phyloP scores from a whole-genome alignment of 2,329 filamentous ascomycete species.

The Neonectria magnoliae region DNA sequence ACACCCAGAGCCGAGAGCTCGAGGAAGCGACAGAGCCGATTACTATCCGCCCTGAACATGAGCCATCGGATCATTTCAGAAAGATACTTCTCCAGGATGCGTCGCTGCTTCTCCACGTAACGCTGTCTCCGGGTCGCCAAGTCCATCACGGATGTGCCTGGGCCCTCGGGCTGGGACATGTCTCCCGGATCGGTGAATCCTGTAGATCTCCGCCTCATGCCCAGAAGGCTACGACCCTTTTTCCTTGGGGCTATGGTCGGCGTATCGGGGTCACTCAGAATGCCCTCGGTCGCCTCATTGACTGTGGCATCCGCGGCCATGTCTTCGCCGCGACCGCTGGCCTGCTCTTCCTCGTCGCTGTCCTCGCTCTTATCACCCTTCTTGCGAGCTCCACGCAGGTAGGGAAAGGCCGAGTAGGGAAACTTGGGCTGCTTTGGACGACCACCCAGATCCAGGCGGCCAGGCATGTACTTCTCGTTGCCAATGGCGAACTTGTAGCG shows the following conservation, averaged over 20 bases:
- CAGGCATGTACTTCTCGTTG: constrained; percentile 83
- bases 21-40: constrained; percentile 93
- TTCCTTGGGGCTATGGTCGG: constrained; percentile 51
- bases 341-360: constrained; percentile 76
- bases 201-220: constrained; percentile 64
- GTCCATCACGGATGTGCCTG: constrained; percentile 62
- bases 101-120: constrained; percentile 85
- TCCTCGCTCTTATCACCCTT: constrained; percentile 83
- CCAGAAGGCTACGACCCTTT: constrained; percentile 64
- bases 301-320: constrained; percentile 64
- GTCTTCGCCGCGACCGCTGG: constrained; percentile 52
- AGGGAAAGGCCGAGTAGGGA: constrained; percentile 88
- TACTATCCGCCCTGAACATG: constrained; percentile 96
- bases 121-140: constrained; percentile 57
- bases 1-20: constrained; percentile 95
- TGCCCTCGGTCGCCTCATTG: constrained; percentile 69
- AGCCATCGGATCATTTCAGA: constrained; percentile 95
- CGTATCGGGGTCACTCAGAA: constrained; percentile 49
- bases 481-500: constrained; percentile 91
- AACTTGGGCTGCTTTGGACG: constrained; percentile 88
- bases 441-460: constrained; percentile 71
- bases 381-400: constrained; percentile 82
- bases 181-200: constrained; percentile 59
- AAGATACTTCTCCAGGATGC: constrained; percentile 87
- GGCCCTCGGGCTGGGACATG: constrained; percentile 52